Base-by-base conservation (phyloP, 257 asterid species). In the Solanum stenotomum region DNA sequence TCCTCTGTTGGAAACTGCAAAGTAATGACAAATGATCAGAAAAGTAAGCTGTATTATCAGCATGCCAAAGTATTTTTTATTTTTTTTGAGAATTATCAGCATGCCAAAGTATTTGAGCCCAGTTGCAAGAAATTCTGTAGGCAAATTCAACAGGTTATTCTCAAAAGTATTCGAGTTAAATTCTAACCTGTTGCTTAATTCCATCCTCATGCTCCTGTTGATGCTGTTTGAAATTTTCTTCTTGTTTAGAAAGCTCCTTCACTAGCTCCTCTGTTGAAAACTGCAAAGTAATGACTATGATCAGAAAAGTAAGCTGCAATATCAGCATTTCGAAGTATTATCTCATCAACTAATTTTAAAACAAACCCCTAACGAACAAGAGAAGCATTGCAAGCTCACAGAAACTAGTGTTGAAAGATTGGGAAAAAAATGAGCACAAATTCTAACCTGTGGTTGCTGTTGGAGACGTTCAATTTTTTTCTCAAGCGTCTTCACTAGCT, bases 121-220 rank as follows among this genome's bases (percentile, higher is more conserved):
- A 68, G 37, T 63, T 27, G 76, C 31, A n/a, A 63, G 71, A 63
- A 63, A 63, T 2, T 63, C 71, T 1, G 0, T 63, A 0, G 3
- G 29, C 71, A 63, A 63, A 63, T 63, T 63, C 27, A 63, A n/a
- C 12, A 65, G 33, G 31, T 65, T 65, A 65, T 65, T n/a, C 29
- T n/a, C 33, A 65, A 25, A 65, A 65, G 72, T n/a, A n/a, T n/a
- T 65, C 0, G 65, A 65, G 31, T 11, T 65, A 65, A 65, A 65
- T 65, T 63, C 72, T 25, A 65, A 65, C 93, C 87, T 88, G 94
- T 37, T 83, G 87, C 13, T 82, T 87, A 85, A 88, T 90, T 79
- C 18, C 75, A 42, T 89, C 88, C 85, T 88, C 90, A 89, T 34
- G 23, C 4, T 71, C 78, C 78, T 72, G 42, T 72, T 8, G 27